Evolutionary conservation across 371 early-diverging fungal genomes (phyloP), one percentile per base, ranked within the genome.

Genomic region (Saksenaea oblongispora): DNA sequence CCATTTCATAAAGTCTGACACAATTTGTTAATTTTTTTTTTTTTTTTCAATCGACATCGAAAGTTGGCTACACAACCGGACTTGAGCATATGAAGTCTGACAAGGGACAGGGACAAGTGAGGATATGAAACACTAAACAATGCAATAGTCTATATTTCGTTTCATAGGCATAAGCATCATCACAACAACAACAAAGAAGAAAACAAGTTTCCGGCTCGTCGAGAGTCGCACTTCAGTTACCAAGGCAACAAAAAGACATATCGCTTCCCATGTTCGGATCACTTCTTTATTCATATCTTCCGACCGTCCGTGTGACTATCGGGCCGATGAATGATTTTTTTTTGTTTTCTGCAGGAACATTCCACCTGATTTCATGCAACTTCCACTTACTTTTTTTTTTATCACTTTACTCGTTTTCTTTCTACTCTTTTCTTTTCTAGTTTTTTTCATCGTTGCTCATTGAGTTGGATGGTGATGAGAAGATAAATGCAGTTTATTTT

Each of bases 331-430:
- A 8, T 47, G 8, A 7, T 22, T 22, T 47, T 22, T 26, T 47
- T 47, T 47, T 5, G 51, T 47, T 47, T 47, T 47, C 51, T 47
- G 51, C 51, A 47, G 51, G 51, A 47, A 47, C n/a, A 47, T 22
- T 47, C 22, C 51, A 22, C 51, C n/a, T 47, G 51, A n/a, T 47
- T 47, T 10, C 11, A 47, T 47, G 51, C 51, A 47, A 4, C 24
- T 47, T 47, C n/a, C n/a, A n/a, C n/a, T n/a, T n/a, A n/a, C n/a
- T n/a, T n/a, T n/a, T n/a, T n/a, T n/a, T n/a, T n/a, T n/a, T n/a
- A n/a, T n/a, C n/a, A n/a, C n/a, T n/a, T n/a, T n/a, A n/a, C n/a
- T n/a, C 31, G 31, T 7, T 31, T 2, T 31, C 31, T 2, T 7
- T 31, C 31, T 7, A 31, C 31, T 31, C 7, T 31, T 31, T 7